phyloP scores from a whole-genome alignment of 192 early-diverging fungal species.

The Martensiomyces pterosporus region DNA sequence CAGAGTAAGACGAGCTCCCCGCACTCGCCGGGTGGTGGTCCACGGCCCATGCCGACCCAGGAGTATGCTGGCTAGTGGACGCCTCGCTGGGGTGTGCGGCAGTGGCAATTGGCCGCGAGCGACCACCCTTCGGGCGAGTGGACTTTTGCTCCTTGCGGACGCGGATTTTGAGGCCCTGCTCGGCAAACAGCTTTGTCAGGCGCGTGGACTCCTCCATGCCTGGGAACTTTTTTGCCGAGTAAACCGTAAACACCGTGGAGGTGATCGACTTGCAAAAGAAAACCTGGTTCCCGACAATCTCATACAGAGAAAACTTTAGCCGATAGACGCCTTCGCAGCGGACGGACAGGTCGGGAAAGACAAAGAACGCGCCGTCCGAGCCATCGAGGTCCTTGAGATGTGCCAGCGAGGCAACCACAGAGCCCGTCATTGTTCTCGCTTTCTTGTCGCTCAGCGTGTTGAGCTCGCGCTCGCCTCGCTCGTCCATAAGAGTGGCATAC shows the following conservation, averaged over 20 bases:
- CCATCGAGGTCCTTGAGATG: constrained; percentile 85
- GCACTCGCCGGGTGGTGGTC: constrained; percentile 13
- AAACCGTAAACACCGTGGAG: constrained; percentile 82
- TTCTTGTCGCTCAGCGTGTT: constrained; percentile 87
- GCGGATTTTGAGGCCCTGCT: constrained; percentile 93
- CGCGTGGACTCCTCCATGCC: constrained; percentile 95
- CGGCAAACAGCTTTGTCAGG: constrained; percentile 87
- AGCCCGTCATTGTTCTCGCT: constrained; percentile 87
- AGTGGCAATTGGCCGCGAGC: constrained; percentile 40
- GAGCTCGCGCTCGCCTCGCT: constrained; percentile 77
- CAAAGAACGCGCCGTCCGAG: constrained; percentile 91
- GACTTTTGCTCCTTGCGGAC: constrained; percentile 80
- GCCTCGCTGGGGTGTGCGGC: constrained; percentile 11
- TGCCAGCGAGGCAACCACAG: constrained; percentile 88
- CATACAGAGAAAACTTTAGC: constrained; percentile 85
- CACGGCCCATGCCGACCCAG: constrained; percentile 16
- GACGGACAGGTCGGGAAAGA: constrained; percentile 95
- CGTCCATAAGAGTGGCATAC: constrained; percentile 87
- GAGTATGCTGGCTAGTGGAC: constrained; percentile 4
- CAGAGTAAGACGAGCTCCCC: constrained; percentile 16
- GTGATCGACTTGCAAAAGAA: constrained; percentile 85
- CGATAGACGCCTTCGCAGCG: constrained; percentile 87
- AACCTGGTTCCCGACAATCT: constrained; percentile 83
- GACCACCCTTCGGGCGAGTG: constrained; percentile 35
- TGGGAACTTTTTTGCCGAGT: constrained; percentile 93